Base-by-base conservation (phyloP, 2,329 filamentous ascomycete genomes). In the Ceratocystis ficicola region DNA sequence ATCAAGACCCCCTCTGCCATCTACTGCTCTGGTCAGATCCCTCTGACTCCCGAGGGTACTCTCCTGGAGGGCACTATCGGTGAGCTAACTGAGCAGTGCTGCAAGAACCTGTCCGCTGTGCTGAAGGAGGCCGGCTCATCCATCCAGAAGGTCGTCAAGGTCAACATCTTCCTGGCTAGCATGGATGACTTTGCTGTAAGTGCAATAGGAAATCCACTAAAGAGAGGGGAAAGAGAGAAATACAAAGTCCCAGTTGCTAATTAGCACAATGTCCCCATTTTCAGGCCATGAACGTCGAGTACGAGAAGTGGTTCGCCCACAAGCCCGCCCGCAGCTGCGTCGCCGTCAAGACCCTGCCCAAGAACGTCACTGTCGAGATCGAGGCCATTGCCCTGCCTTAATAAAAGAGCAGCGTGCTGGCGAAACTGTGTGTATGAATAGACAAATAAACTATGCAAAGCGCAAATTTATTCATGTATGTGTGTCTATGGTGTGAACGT, bases 281-380 rank as follows among this genome's bases (percentile, higher is more conserved):
- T 32, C 17, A 82, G 74, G 85, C 85, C 74, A 90, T 95, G 88
- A 95, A 96, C 77, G 81, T 81, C 70, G 87, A 89, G 73, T 95
- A 94, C 75, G 87, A 86, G 75, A 86, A 90, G 77, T 90, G 86
- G 81, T 92, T 93, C 76, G 77, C 81, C 68, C 86, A 90, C 78
- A 92, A 90, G 82, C 90, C 90, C 22, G 88, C 89, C n/a, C 83
- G 90, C 71, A 91, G 87, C 77, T 96, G 90, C 74, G 90, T 96
- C 65, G 90, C 90, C 4, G 92, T 95, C 70, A 92, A 94, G 81
- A 85, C 89, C 71, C 82, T 96, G 69, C 91, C 91, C 68, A 90
- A 92, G 81, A 86, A 86, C 66, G 90, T 91, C 52, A 86, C 90
- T 68, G 86, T 96, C 28, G 91, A 95, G 81, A 94, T 96, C 74